Base-by-base conservation (phyloP, 768 basidiomycete species). In the Phylloporus scabripes region DNA sequence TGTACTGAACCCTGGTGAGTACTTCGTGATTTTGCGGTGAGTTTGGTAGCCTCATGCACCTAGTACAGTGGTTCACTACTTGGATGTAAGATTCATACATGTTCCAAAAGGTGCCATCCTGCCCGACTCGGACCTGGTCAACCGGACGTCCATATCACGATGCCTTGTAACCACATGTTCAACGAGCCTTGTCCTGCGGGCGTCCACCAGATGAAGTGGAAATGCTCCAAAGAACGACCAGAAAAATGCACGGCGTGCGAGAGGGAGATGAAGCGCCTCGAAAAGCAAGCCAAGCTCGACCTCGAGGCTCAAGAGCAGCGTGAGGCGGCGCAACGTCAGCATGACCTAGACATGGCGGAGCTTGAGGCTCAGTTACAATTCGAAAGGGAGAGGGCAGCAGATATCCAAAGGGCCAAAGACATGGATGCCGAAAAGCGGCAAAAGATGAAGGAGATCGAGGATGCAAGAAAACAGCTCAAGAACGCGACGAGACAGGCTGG, bases 71-170 rank as follows among this genome's bases (percentile, higher is more conserved):
- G 74, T 17, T 62, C 57, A 0, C 57, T 63, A 31, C 69, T 87
- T 2, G 70, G 57, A 7, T 85, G 83, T 54, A 71, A 72, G 0
- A 12, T 74, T 9, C 84, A 86, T 57, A 42, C 32, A 1, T 87
- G 84, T 55, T 70, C 76, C 2, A 80, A 74, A 0, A 83, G 74
- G 60, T 87, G 84, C 47, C 84, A 86, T 61, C 76, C 76, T 46
- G 49, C 11, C 59, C 53, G 41, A 77, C 78, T 52, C 75, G 85
- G 61, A 74, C 79, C 15, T 74, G 79, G 60, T 42, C 55, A 55
- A 17, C 61, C 58, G 2, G 58, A 62, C 2, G 33, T 53, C 15
- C 61, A 63, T 40, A 23, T 7, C 6, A 52, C 44, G 29, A 74
- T 79, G 68, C 50, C 45, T 1, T 86, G 85, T 63, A 52, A 63